Percentiles rank a stretch among this genome's conserved stretches.
These are phyloP conservation scores for Euptelea pleiosperma DNA, from an alignment of 164 flowering plant species.

Conservation along the genomic window DNA sequence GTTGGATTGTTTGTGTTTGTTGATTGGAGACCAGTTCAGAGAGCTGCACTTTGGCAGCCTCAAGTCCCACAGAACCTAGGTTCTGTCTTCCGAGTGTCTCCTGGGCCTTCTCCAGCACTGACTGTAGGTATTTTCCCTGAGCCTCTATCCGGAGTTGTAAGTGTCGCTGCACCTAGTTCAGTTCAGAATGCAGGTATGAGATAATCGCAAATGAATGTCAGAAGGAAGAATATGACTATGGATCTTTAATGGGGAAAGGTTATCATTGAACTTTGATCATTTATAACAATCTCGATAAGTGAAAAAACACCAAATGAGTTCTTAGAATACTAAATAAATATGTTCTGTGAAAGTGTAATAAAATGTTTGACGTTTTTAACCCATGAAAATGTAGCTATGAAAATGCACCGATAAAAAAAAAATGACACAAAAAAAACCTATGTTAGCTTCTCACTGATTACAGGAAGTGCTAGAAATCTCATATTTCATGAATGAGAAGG, in stretches of 20 bases:
- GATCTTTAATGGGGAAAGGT: not conserved
- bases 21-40: slow-evolving; percentile 72
- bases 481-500: not conserved
- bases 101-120: slow-evolving; percentile 87
- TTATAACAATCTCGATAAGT: no score
- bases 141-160: slow-evolving; percentile 89
- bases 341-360: no score
- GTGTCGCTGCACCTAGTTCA: slow-evolving; percentile 74
- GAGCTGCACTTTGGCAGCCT: slow-evolving; percentile 73
- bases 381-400: not conserved
- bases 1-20: slow-evolving; percentile 46
- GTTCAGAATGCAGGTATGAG: slow-evolving; percentile 17
- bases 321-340: no score
- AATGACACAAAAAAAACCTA: no score
- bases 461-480: not conserved
- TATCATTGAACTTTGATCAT: not conserved
- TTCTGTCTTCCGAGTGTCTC: slow-evolving; percentile 84
- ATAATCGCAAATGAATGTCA: no score
- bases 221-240: not conserved
- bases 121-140: slow-evolving; percentile 84
- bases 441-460: not conserved
- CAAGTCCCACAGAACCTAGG: slow-evolving; percentile 57
- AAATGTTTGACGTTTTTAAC: not conserved
- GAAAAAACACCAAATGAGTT: no score
- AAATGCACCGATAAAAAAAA: no score